These are phyloP conservation scores for Pezicula neosporulosa DNA, from an alignment of 2,329 filamentous ascomycete genomes.

Conservation along the genomic window DNA sequence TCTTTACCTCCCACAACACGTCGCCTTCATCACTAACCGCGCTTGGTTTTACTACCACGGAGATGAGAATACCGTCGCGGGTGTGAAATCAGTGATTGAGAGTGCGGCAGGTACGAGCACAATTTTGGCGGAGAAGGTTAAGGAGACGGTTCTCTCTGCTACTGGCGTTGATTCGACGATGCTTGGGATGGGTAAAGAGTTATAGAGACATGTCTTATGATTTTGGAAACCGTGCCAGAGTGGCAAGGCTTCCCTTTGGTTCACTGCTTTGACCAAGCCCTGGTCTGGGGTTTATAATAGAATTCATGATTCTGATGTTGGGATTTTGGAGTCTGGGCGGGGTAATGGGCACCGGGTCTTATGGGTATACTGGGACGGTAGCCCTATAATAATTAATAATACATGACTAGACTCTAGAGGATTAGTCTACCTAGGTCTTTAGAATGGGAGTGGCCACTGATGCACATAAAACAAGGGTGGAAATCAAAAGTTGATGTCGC, in stretches of 20 bases:
- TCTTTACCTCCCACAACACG: slow-evolving; percentile 91
- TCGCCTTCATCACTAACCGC: slow-evolving; percentile 76
- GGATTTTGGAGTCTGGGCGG: slow-evolving; percentile 1
- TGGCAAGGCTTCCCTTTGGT: neutral
- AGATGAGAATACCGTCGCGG: slow-evolving; percentile 51
- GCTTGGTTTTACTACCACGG: slow-evolving; percentile 95
- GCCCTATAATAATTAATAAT: neutral
- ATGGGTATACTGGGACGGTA: neutral
- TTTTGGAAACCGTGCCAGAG: neutral
- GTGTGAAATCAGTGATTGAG: slow-evolving; percentile 17
- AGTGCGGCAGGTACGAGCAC: slow-evolving; percentile 12
- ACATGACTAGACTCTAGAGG: neutral
- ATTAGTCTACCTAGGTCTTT: too few species aligned
- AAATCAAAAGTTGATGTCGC: neutral
- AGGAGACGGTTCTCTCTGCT: slow-evolving; percentile 19
- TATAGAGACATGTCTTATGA: slow-evolving; percentile 10
- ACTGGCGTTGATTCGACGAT: slow-evolving; percentile 10
- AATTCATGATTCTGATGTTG: neutral
- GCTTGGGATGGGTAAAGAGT: slow-evolving; percentile 19
- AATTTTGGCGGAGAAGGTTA: slow-evolving; percentile 17
- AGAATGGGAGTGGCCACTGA: too few species aligned
- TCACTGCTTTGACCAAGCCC: neutral
- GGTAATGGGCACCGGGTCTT: neutral
- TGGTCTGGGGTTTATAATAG: too few species aligned
- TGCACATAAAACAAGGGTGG: too few species aligned